Evolutionary conservation across 2,329 filamentous ascomycete genomes (phyloP), one percentile per base, ranked within the genome.

Genomic region (Paraphoma chrysanthemicola): DNA sequence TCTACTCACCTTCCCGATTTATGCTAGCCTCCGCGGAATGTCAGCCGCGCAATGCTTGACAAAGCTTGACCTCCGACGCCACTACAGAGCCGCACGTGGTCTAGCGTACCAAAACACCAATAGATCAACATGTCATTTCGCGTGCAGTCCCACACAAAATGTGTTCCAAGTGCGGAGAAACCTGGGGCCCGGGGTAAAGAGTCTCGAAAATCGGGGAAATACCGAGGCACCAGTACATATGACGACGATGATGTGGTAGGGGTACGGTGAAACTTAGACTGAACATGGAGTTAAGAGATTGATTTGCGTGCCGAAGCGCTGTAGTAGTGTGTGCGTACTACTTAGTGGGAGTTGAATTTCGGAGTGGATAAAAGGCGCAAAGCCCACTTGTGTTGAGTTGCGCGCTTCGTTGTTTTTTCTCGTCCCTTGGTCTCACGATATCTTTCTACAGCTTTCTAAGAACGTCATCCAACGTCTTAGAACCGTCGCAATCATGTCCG

Each of bases 401-500:
- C 14, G 33, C 9, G 33, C 2, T 36, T 14, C 10, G 7, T 14
- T 33, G 31, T 10, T 36, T 36, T 7, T 36, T 36, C 23, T 36
- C 33, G 33, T 36, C 2, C 6, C 9, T 14, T 7, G 14, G 14
- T 36, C 33, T 36, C 33, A 10, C 3, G 3, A 10, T 36, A 10
- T 36, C 6, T 4, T 23, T 5, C 23, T 23, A 2, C 33, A 36
- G 7, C 33, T 3, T 36, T 3, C 33, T 23, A 36, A 10, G 3
- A 36, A 36, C 33, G 23, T 23, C 33, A 36, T 10, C 14, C 33
- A 36, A 4, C 33, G 33, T 14, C 10, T 10, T 10, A 7, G 33
- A 36, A 36, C 6, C 33, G 14, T 36, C 9, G 33, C 10, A 42
- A 39, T 3, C 39, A 67, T 66, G 63, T 58, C 63, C 11, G 56